Evolutionary conservation across 208 protist species (phyloP).

Genomic region (Leishmania lainsoni): DNA sequence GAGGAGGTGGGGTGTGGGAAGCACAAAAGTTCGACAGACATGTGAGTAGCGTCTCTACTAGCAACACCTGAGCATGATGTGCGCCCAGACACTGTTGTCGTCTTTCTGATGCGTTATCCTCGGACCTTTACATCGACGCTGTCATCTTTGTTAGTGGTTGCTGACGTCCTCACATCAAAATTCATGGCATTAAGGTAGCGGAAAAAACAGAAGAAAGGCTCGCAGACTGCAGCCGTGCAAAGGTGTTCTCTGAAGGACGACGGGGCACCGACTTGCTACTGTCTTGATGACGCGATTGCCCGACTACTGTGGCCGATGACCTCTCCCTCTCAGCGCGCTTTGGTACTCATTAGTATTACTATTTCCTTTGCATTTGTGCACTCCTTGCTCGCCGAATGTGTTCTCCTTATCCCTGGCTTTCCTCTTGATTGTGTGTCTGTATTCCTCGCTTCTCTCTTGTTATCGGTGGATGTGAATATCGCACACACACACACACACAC

Average conservation of each 20-base stretch:
- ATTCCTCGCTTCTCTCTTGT: not conserved
- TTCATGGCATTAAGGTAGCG: not conserved
- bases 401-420: not conserved
- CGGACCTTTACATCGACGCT: not conserved
- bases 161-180: not conserved
- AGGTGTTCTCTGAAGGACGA: not conserved
- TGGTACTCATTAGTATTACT: not conserved
- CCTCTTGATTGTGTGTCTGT: not conserved
- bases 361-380: not conserved
- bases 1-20: conserved; percentile 35
- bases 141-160: not conserved
- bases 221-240: conserved; percentile 11
- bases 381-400: not conserved
- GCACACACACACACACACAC: not conserved
- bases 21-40: not conserved
- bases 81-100: not conserved
- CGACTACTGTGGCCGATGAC: no score
- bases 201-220: not conserved
- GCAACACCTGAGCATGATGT: not conserved
- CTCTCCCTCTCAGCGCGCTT: not conserved
- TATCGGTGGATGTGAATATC: not conserved
- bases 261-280: not conserved
- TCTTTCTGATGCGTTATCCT: not conserved
- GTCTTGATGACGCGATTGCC: not conserved
- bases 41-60: not conserved